Evolutionary conservation across 1,284 basidiomycete genomes (phyloP), one percentile per base, ranked within the genome.

Genomic region (Leccinum olivaceoglutinosum): DNA sequence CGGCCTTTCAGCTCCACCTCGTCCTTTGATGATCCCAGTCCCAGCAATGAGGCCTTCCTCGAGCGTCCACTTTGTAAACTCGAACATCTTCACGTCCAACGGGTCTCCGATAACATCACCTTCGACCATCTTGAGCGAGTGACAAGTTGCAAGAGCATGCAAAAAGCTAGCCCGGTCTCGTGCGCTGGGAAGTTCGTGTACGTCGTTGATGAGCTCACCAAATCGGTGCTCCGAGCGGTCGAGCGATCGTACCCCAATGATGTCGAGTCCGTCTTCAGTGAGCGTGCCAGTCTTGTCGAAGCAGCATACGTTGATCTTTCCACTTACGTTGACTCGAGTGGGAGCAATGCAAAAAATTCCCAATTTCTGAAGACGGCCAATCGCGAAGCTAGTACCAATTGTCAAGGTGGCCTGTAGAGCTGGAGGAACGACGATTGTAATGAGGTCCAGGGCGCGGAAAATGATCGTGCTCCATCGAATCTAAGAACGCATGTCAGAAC

Each of bases 211-310:
- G 25, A 99, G 85, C 73, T 99, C 96, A 51, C 94, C 94, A 76
- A 99, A 99, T 55, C 88, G 85, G 59, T 88, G 83, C 9, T 76
- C 82, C 61, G 80, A 83, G 58, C 90, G 86, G 67, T 96, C 93
- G 53, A 94, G 83, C 1, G 86, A 87, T 51, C 95, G 88, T 11
- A 96, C 90, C 32, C 95, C 95, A 56, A 99, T 88, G 56, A 99
- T 95, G 72, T 99, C 97, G 53, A 99, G 83, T 1, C 97, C 97
- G 68, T 99, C 97, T 76, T 98, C 97, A 0, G 97, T 99, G 16
- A 99, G 82, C 1, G 97, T 99, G 2, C 97, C 97, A 1, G 97
- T 99, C 80, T 99, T 99, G 82, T 99, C 97, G 72, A 99, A 99
- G 76, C 96, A 98, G 71, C 96, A 96, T 8, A 99, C 92, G 68